These are phyloP conservation scores for Rauvolfia tetraphylla DNA, from an alignment of 257 asterid genomes.

Conservation along the genomic window DNA sequence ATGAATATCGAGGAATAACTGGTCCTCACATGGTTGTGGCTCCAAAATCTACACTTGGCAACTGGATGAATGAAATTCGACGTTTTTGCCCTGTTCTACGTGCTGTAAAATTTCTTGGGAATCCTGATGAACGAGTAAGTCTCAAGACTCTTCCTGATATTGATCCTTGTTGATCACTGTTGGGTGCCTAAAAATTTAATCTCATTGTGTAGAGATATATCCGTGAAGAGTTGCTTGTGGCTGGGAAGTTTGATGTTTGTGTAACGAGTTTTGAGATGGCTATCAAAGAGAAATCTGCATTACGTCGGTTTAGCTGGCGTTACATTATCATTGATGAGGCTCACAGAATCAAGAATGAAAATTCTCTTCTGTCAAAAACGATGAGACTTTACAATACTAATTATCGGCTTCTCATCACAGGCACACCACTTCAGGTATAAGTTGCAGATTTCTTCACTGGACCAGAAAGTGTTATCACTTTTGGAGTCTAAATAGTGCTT, in stretches of 20 bases:
- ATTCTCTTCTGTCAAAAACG: conserved; percentile 91
- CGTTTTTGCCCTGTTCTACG: conserved; percentile 91
- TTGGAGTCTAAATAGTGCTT: background rate
- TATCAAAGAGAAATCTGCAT: conserved; percentile 75
- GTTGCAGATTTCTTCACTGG: background rate
- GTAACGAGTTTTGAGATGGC: conserved; percentile 99
- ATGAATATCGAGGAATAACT: conserved; percentile 93
- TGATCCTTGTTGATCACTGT: background rate
- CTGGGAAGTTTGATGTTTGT: conserved; percentile 96
- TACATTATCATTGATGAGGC: conserved; percentile 97
- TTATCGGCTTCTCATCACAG: conserved; percentile 92
- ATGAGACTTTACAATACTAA: conserved; percentile 90
- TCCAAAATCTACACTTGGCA: conserved; percentile 99
- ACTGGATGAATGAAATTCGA: conserved; percentile 99
- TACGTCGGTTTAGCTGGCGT: conserved; percentile 98
- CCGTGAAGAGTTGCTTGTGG: conserved; percentile 91
- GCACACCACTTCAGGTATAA: conserved; percentile 95
- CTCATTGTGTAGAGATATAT: conserved; percentile 56
- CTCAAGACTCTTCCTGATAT: background rate
- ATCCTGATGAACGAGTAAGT: conserved; percentile 96
- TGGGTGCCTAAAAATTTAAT: background rate
- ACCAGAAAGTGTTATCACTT: background rate
- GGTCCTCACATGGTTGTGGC: conserved; percentile 99
- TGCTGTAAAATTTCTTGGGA: conserved; percentile 94
- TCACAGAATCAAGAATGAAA: conserved; percentile 95